Conservation (phyloP, 768 basidiomycete species). For the Pulveroboletus sp. region DNA sequence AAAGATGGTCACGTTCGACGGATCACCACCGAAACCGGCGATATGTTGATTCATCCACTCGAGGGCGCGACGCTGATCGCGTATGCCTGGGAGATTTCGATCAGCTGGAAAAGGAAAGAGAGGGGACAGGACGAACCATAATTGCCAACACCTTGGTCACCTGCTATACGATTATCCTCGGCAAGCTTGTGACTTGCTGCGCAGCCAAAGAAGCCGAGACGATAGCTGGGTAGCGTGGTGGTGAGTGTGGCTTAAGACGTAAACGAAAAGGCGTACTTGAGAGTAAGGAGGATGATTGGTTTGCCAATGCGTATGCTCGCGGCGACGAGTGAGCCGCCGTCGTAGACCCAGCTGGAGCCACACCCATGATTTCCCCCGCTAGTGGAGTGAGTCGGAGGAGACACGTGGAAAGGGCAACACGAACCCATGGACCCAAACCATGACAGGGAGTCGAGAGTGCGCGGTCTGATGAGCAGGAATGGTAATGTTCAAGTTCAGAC, state of each 20-base stretch:
- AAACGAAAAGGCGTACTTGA: slow-evolving; percentile 54
- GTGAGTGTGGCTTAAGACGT: slow-evolving; percentile 15
- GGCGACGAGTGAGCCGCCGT: slow-evolving; percentile 66
- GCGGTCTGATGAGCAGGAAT: slow-evolving; percentile 54
- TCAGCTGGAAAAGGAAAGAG: neutral
- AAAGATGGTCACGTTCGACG: slow-evolving; percentile 41
- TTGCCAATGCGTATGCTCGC: slow-evolving; percentile 58
- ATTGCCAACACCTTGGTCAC: slow-evolving; percentile 72
- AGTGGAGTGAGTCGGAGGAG: slow-evolving; percentile 19
- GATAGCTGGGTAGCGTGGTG: slow-evolving; percentile 46
- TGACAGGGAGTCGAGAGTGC: slow-evolving; percentile 61
- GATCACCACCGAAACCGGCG: slow-evolving; percentile 62
- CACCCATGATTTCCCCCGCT: slow-evolving; percentile 72
- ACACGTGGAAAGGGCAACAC: slow-evolving; percentile 21
- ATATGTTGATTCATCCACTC: slow-evolving; percentile 63
- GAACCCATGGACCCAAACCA: slow-evolving; percentile 86
- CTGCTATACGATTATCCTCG: slow-evolving; percentile 60
- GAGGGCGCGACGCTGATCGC: slow-evolving; percentile 59
- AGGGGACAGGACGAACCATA: slow-evolving; percentile 48
- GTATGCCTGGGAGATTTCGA: slow-evolving; percentile 41
- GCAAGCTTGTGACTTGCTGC: slow-evolving; percentile 62
- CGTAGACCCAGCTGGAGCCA: slow-evolving; percentile 74
- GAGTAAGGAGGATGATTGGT: slow-evolving; percentile 66
- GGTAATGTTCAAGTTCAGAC: slow-evolving; percentile 78
- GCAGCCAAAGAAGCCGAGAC: slow-evolving; percentile 71